These are phyloP conservation scores for Gracilaria vermiculophylla DNA, from an alignment of 23 red algal species.

Conservation along the genomic window DNA sequence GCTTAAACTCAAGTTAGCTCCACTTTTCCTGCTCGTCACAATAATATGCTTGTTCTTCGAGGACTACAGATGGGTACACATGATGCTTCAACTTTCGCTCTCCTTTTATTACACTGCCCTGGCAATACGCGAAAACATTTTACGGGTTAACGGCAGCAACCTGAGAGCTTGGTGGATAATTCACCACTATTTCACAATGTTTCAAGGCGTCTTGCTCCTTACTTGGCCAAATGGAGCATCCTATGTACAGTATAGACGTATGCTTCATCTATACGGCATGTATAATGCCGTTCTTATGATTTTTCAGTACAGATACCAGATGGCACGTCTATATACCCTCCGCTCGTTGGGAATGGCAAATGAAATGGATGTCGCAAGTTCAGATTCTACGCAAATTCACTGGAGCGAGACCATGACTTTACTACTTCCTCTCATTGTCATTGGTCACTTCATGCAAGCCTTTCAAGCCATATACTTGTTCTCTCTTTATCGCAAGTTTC, in stretches of 20 bases:
- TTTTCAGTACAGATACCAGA: slow-evolving; percentile 95
- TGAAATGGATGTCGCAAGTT: slow-evolving; percentile 97
- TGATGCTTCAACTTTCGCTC: slow-evolving; percentile 89
- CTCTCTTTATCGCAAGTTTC: slow-evolving; percentile 43
- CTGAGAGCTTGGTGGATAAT: slow-evolving; percentile 95
- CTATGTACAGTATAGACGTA: slow-evolving; percentile 74
- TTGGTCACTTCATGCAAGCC: slow-evolving; percentile 87
- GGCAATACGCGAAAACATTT: slow-evolving; percentile 91
- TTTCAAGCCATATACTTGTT: slow-evolving; percentile 61
- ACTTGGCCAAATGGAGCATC: slow-evolving; percentile 88
- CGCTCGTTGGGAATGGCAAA: slow-evolving; percentile 90
- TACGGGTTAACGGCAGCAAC: slow-evolving; percentile 91
- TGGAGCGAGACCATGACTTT: slow-evolving; percentile 88
- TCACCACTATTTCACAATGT: slow-evolving; percentile 95
- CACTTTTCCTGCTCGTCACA: slow-evolving; percentile 67
- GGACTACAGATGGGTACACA: slow-evolving; percentile 85
- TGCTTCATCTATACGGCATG: slow-evolving; percentile 84
- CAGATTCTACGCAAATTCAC: slow-evolving; percentile 91
- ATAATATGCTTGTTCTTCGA: slow-evolving; percentile 73
- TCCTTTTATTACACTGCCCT: slow-evolving; percentile 94
- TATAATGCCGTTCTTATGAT: slow-evolving; percentile 95
- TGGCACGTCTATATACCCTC: slow-evolving; percentile 93
- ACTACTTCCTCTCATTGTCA: slow-evolving; percentile 81
- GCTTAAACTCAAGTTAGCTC: slow-evolving; percentile 84
- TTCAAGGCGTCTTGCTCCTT: slow-evolving; percentile 74